Evolutionary conservation across 768 basidiomycete species (phyloP).

Genomic region (Psilocybe subaeruginosa): DNA sequence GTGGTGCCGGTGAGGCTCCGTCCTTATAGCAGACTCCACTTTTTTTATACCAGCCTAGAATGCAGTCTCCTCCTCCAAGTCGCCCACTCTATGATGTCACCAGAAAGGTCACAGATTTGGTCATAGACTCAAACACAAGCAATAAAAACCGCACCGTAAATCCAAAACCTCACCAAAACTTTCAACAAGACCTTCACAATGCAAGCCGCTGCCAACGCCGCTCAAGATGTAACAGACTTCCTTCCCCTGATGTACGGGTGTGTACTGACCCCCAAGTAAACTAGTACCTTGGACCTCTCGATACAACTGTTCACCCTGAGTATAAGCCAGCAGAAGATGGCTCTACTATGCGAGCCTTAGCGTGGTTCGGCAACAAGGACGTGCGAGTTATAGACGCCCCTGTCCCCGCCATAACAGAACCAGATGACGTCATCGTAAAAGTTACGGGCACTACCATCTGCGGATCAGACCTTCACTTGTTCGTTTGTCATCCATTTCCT

Average conservation of each 20-base stretch:
- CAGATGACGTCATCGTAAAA: constrained; percentile 75
- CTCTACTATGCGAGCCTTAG: constrained; percentile 66
- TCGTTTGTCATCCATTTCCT: constrained; percentile 2
- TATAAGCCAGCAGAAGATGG: constrained; percentile 54
- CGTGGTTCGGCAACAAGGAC: constrained; percentile 64
- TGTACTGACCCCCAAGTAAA: background rate
- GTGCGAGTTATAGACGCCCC: constrained; percentile 44
- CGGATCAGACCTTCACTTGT: constrained; percentile 67
- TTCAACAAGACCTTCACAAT: constrained; percentile 13
- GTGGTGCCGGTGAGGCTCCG: too few species aligned
- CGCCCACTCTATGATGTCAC: background rate
- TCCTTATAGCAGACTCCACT: background rate
- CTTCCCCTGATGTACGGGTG: background rate
- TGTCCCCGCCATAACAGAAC: constrained; percentile 62
- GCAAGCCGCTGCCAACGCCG: constrained; percentile 34
- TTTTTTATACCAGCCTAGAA: background rate
- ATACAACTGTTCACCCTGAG: constrained; percentile 43
- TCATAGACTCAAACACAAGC: background rate
- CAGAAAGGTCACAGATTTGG: background rate
- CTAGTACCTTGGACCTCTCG: constrained; percentile 41
- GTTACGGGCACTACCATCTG: constrained; percentile 80
- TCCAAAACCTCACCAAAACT: background rate
- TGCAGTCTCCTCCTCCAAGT: background rate
- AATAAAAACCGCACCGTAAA: background rate
- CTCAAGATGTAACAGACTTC: constrained; percentile 26